phyloP scores from a whole-genome alignment of 768 basidiomycete genomes.

The Hygrocybe punicea region DNA sequence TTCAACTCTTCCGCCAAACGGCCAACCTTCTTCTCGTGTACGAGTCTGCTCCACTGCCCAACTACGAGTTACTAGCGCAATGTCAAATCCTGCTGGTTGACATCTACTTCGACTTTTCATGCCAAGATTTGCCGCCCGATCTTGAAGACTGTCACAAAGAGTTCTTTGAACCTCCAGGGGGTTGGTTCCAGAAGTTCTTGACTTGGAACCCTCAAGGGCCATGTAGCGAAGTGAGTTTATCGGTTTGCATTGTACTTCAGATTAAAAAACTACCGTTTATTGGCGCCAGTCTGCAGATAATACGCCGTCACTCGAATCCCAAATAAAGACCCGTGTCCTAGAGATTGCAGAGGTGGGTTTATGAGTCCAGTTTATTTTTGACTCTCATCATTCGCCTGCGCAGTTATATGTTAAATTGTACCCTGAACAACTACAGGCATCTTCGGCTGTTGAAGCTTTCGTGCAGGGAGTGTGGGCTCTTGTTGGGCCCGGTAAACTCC shows the following conservation, averaged over 20 bases:
- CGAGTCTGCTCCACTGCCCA: constrained; percentile 33
- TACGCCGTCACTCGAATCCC: constrained; percentile 80
- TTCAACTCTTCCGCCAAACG: constrained; percentile 74
- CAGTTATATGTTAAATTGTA: constrained; percentile 82
- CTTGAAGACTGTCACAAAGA: constrained; percentile 84
- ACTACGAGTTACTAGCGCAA: constrained; percentile 58
- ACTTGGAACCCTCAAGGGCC: constrained; percentile 72
- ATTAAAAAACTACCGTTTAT: constrained; percentile 10
- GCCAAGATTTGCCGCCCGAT: constrained; percentile 91
- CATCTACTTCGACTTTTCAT: constrained; percentile 90
- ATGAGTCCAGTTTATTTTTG: background rate
- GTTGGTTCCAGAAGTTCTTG: constrained; percentile 79
- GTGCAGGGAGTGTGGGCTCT: constrained; percentile 91
- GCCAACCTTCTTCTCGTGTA: constrained; percentile 48
- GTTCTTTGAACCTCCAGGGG: constrained; percentile 70
- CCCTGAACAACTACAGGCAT: constrained; percentile 68
- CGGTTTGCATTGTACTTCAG: background rate
- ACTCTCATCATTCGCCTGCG: background rate
- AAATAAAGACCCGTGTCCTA: constrained; percentile 83
- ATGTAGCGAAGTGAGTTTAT: constrained; percentile 59
- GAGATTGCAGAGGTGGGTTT: constrained; percentile 78
- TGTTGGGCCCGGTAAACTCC: constrained; percentile 66
- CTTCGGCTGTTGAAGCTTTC: constrained; percentile 63
- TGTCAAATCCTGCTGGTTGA: constrained; percentile 76
- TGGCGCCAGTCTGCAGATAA: constrained; percentile 67